These are phyloP conservation scores for Aspergillus pseudonomiae DNA, from an alignment of 2,329 filamentous ascomycete genomes.

Conservation along the genomic window DNA sequence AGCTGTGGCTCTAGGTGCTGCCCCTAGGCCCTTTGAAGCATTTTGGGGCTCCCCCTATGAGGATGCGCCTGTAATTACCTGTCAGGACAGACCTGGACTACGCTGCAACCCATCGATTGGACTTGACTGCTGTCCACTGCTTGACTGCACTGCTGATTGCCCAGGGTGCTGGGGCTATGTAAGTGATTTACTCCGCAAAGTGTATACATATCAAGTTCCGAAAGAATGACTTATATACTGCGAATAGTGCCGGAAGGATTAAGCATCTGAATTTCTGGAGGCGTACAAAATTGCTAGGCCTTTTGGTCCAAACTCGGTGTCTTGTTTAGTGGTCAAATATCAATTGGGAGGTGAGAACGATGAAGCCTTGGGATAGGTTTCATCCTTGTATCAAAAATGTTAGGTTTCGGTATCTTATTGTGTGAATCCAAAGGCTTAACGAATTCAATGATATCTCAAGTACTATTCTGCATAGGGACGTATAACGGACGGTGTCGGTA, in stretches of 20 bases:
- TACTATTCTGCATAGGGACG: too few relatives aligned
- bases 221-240: not conserved
- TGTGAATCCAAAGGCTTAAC: not conserved
- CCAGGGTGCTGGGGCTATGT: not conserved
- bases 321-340: not conserved
- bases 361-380: not conserved
- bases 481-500: too few relatives aligned
- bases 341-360: not conserved
- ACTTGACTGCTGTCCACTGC: not conserved
- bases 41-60: not conserved
- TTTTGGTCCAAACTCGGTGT: not conserved
- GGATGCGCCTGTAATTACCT: not conserved
- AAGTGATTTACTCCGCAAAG: not conserved
- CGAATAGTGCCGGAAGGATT: slow-evolving; percentile 1
- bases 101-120: not conserved
- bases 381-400: not conserved
- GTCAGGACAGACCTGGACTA: not conserved
- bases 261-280: not conserved
- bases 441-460: not conserved
- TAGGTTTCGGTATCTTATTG: not conserved
- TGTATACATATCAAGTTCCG: not conserved
- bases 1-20: not conserved
- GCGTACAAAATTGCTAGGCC: not conserved
- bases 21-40: not conserved
- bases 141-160: not conserved